Base-by-base conservation (phyloP, 331 rosid species). In the Rhamnella rubrinervis region DNA sequence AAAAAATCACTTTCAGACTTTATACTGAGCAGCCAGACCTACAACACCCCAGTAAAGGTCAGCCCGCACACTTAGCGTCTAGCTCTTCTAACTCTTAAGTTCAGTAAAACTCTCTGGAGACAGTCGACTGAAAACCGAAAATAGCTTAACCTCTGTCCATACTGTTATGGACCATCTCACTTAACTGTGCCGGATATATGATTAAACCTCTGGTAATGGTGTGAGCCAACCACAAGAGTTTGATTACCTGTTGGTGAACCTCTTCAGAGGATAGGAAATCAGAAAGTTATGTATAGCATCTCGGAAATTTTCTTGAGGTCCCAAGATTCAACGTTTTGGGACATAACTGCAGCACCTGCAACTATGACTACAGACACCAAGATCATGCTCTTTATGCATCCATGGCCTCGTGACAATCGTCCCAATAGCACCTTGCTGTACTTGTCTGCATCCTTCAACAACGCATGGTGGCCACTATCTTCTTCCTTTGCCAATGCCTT, bases 401-500 rank as follows among this genome's bases (percentile, higher is more conserved):
- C 84, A 17, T 58, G 67, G 73, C 86, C 80, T 31, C 71, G 78
- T 0, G 82, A 75, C 8, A 64, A 40, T 69, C 60, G 71, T 68
- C 75, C 74, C 77, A 73, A 75, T 26, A 81, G 49, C 59, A 59
- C 18, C 21, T 81, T 81, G 38, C 72, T 50, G 37, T 78, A 59
- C 69, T 76, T 75, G 65, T 85, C 82, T 15, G 86, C 86, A 26
- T 78, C 81, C 80, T 81, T 81, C 57, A 76, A 68, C 63, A 26
- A 57, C 1, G 80, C 73, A 41, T 66, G 73, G 66, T 11, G 68
- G 11, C 55, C 68, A 28, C 16, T 16, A 8, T 72, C 76, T 65
- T 39, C 74, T 26, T 67, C 80, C 2, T 28, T 37, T 41, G 76
- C 64, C 78, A 78, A 64, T 76, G 83, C 86, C 63, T 70, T 59